Percentiles rank a stretch among this genome's conserved stretches.
These are phyloP conservation scores for Spencermartinsiella ligniputridi DNA, from an alignment of 1,139 yeast genomes.

Conservation along the genomic window DNA sequence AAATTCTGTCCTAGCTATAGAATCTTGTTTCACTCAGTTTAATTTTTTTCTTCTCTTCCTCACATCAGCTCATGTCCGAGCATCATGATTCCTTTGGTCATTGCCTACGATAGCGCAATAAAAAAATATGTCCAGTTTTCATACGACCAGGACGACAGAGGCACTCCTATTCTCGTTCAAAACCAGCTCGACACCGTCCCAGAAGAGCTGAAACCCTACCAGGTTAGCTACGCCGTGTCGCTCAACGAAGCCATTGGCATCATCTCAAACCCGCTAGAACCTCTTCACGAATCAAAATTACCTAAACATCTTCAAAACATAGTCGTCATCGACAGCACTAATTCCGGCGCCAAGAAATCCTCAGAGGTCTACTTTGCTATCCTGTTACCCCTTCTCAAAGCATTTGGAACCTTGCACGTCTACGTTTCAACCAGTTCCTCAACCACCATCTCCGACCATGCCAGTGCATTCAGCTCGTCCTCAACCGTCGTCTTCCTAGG, in stretches of 20 bases:
- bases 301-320: constrained; percentile 28
- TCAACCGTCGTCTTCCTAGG: constrained; percentile 59
- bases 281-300: constrained; percentile 4
- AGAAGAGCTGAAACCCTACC: neutral
- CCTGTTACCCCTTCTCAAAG: constrained; percentile 31
- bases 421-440: constrained; percentile 35
- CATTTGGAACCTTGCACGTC: constrained; percentile 32
- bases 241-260: neutral
- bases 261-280: neutral
- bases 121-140: neutral
- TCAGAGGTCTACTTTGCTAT: constrained; percentile 29
- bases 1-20: too few species aligned
- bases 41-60: too few species aligned
- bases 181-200: neutral
- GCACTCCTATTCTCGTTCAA: neutral
- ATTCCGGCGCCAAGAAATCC: constrained; percentile 29
- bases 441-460: constrained; percentile 30
- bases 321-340: constrained; percentile 34
- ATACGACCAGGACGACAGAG: neutral
- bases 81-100: neutral
- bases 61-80: too few species aligned
- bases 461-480: constrained; percentile 28
- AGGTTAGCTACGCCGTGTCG: neutral
- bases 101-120: neutral
- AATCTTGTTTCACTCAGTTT: too few species aligned